Base-by-base conservation (phyloP, 2,329 filamentous ascomycete genomes). In the Aspergillus sclerotialis region DNA sequence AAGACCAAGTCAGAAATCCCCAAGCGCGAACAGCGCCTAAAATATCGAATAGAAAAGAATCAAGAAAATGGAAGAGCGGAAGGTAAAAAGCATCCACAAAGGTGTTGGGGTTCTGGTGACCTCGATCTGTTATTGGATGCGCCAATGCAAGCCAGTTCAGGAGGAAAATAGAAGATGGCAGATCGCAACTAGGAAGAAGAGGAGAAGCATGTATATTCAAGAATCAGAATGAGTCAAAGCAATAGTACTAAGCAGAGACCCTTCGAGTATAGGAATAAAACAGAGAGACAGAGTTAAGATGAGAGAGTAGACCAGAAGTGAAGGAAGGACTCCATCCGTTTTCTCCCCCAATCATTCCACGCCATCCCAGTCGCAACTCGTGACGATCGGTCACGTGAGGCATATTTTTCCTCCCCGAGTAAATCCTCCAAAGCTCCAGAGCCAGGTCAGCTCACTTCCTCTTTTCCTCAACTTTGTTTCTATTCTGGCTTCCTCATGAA, bases 361-460 rank as follows among this genome's bases (percentile, higher is more conserved):
- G 54, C 52, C 49, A 49, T 44, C 39, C 50, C 48, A 49, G 48
- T 45, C 49, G 45, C 49, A 50, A 45, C 45, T 40, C 52, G 53
- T 56, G 56, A 56, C 48, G 43, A 49, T 45, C 42, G 1, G 8
- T 44, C 56, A 60, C 56, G 56, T 60, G 56, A 54, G n/a, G 4
- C 5, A 16, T 10, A 33, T 44, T 46, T 56, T 58, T 58, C 12
- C 28, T 30, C 19, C 18, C 24, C 9, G 16, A 18, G 25, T 29
- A 18, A 10, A 23, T 9, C 21, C 27, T 26, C 17, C 18, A 11
- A 42, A 27, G 35, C 17, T 29, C 26, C 28, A 32, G 30, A 40
- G 26, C 26, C 10, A 12, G n/a, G 5, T 12, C 18, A 25, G 14
- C 11, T 21, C 32, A 23, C 31, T 32, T 25, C 16, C 33, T 29